Conservation (phyloP, 2,329 filamentous ascomycete species). For the Aspergillus sp. region DNA sequence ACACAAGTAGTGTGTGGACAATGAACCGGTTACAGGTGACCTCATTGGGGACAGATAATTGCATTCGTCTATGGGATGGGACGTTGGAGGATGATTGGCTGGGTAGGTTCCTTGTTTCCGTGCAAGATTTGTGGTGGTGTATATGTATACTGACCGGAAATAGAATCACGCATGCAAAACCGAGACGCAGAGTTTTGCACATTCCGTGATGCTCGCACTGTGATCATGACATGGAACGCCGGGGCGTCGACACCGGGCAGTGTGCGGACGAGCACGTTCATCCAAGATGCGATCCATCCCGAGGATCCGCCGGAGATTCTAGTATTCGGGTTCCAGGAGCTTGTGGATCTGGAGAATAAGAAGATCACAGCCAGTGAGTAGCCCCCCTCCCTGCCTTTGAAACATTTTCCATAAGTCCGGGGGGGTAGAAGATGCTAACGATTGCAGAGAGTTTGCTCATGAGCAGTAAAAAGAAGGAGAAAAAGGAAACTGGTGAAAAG, state of each 20-base stretch:
- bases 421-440: conserved; percentile 18
- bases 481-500: conserved; percentile 67
- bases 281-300: conserved; percentile 68
- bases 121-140: not conserved
- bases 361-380: conserved; percentile 80
- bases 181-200: conserved; percentile 75
- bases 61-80: conserved; percentile 81
- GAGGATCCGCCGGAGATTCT: conserved; percentile 78
- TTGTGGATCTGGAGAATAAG: conserved; percentile 97
- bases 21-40: conserved; percentile 76
- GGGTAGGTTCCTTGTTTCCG: conserved; percentile 43
- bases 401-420: too few relatives aligned
- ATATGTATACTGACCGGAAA: conserved; percentile 9
- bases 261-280: conserved; percentile 69
- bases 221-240: conserved; percentile 93
- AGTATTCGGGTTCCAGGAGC: conserved; percentile 93
- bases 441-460: conserved; percentile 68
- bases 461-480: conserved; percentile 70
- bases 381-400: not conserved
- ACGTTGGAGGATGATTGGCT: conserved; percentile 90
- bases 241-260: conserved; percentile 88
- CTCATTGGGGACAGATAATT: conserved; percentile 79
- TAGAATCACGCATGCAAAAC: conserved; percentile 75
- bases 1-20: conserved; percentile 75
- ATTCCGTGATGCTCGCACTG: conserved; percentile 70